Evolutionary conservation across 148 eudicot species (phyloP).

Genomic region (Heliosperma pusillum): DNA sequence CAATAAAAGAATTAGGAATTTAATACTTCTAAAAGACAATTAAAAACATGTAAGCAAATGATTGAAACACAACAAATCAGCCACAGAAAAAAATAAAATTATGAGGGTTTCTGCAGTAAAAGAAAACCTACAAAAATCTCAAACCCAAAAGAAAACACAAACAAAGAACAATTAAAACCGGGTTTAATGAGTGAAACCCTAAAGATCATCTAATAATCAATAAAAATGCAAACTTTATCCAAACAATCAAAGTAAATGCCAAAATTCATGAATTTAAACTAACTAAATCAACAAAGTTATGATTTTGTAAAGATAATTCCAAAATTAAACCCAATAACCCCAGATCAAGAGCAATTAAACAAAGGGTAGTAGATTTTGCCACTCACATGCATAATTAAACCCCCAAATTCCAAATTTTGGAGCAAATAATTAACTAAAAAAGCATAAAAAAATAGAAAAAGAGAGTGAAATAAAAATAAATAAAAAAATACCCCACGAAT

Average conservation of each 20-base stretch:
- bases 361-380: background rate
- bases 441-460: too few species aligned
- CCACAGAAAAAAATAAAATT: background rate
- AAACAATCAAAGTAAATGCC: background rate
- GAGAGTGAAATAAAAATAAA: background rate
- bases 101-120: background rate
- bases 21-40: too few species aligned
- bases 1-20: background rate
- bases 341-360: constrained; percentile 1
- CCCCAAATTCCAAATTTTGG: background rate
- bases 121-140: background rate
- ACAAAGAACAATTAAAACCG: too few species aligned
- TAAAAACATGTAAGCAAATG: too few species aligned
- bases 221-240: background rate
- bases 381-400: background rate
- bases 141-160: too few species aligned
- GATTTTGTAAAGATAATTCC: background rate
- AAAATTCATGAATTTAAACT: background rate
- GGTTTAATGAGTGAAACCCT: too few species aligned
- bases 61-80: background rate
- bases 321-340: constrained; percentile 11
- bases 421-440: too few species aligned
- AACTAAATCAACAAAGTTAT: too few species aligned
- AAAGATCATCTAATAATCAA: background rate
- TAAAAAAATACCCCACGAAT: constrained; percentile 65